Evolutionary conservation across 257 asterid species (phyloP).

Genomic region (Solanum sejunctum): DNA sequence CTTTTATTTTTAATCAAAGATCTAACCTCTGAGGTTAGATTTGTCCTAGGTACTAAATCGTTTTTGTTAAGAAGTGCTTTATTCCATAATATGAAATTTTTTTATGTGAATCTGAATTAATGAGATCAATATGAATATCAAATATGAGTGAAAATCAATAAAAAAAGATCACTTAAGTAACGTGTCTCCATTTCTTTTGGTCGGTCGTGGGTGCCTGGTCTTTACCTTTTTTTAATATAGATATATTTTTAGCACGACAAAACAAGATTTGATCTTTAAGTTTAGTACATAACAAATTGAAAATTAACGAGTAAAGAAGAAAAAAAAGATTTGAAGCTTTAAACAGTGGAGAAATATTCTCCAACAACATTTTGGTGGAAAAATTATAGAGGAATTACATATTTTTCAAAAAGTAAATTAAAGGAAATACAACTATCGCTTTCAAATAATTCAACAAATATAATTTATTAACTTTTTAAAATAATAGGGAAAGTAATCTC

Average conservation of each 20-base stretch:
- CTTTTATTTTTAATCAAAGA: no score
- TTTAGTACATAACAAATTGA: not conserved
- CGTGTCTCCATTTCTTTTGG: not conserved
- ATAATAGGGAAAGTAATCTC: no score
- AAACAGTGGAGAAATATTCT: not conserved
- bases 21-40: no score
- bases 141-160: no score
- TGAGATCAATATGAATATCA: no score
- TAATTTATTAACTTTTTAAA: not conserved
- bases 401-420: not conserved
- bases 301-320: not conserved
- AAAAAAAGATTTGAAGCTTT: not conserved
- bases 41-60: no score
- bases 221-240: not conserved
- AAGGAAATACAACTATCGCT: not conserved
- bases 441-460: not conserved
- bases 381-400: not conserved
- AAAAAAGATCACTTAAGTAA: not conserved
- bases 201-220: not conserved
- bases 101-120: no score
- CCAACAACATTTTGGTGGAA: not conserved
- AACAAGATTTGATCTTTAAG: not conserved
- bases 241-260: not conserved
- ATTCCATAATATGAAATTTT: no score
- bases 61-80: no score